A percentile compares a stretch with the other conserved stretches of the same genome.
Conservation (phyloP, 2,329 filamentous ascomycete genomes). For the Fusarium hainanense region DNA sequence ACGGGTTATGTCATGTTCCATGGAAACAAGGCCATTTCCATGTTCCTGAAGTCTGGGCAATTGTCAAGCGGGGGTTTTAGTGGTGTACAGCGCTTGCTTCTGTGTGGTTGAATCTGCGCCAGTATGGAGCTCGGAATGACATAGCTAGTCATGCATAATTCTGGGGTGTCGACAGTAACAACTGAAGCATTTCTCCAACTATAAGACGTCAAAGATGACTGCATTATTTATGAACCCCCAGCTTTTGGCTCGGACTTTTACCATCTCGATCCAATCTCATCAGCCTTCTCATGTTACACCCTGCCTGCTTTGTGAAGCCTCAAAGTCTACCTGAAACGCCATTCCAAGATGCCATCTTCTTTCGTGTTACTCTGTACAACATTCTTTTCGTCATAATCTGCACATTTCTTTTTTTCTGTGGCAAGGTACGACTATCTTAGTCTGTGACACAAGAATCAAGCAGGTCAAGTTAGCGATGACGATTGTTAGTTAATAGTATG, state of each 20-base stretch:
- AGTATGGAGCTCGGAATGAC: conserved; percentile 20
- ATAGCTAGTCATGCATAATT: conserved; percentile 6
- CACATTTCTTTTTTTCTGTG: background rate
- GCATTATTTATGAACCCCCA: conserved; percentile 3
- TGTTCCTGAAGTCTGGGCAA: conserved; percentile 1
- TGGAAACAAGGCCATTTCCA: conserved; percentile 23
- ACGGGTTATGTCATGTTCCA: conserved; percentile 33
- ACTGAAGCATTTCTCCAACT: rapidly evolving
- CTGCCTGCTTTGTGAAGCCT: background rate
- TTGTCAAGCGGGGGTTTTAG: background rate
- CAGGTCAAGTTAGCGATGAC: background rate
- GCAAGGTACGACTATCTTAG: background rate
- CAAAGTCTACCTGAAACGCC: background rate
- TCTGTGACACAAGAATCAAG: background rate
- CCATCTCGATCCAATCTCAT: conserved; percentile 20
- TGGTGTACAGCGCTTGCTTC: conserved; percentile 10
- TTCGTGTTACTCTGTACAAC: background rate
- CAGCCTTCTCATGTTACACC: background rate
- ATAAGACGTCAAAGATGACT: rapidly evolving
- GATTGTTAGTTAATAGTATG: background rate
- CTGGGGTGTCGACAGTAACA: background rate
- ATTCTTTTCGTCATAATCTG: background rate
- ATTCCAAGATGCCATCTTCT: background rate
- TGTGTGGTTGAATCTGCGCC: conserved; percentile 19
- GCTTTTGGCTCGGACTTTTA: background rate